phyloP scores from a whole-genome alignment of 164 flowering plant genomes.

The Umbilicus rupestris region DNA sequence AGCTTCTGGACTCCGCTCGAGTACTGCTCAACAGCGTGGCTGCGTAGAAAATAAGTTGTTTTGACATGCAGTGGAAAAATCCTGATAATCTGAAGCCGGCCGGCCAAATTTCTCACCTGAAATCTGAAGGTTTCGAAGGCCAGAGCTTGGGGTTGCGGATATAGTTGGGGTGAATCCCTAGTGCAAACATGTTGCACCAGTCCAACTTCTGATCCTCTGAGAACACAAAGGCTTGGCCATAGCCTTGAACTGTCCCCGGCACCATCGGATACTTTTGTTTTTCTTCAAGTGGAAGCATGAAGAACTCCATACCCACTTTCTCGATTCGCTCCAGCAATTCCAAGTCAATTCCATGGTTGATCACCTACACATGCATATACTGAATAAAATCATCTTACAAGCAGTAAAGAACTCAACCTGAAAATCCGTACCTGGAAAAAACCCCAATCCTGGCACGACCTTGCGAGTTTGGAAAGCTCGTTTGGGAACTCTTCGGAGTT shows the following conservation, averaged over 20 bases:
- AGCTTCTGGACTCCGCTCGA: slow-evolving; percentile 48
- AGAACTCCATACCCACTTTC: slow-evolving; percentile 60
- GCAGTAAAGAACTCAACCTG: background rate
- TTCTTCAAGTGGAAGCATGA: slow-evolving; percentile 70
- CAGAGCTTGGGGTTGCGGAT: slow-evolving; percentile 45
- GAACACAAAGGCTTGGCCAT: slow-evolving; percentile 88
- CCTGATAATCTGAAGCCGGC: background rate
- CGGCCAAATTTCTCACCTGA: slow-evolving; percentile 36
- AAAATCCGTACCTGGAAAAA: slow-evolving; percentile 65
- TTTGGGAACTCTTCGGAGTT: slow-evolving; percentile 20
- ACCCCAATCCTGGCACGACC: slow-evolving; percentile 83
- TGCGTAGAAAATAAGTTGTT: slow-evolving; percentile 18
- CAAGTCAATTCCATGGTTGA: slow-evolving; percentile 65
- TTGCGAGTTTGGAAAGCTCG: slow-evolving; percentile 38
- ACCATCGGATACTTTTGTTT: slow-evolving; percentile 74
- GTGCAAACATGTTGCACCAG: slow-evolving; percentile 97
- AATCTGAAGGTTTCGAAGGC: slow-evolving; percentile 57
- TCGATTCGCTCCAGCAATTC: slow-evolving; percentile 45
- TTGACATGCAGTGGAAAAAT: too few relatives aligned
- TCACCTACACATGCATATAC: slow-evolving; percentile 33
- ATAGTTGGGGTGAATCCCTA: slow-evolving; percentile 42
- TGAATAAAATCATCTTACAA: background rate
- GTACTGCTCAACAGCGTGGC: slow-evolving; percentile 60
- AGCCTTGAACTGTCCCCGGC: slow-evolving; percentile 83
- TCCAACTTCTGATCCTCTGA: slow-evolving; percentile 89